These are phyloP conservation scores for Naganishia vaughanmartiniae DNA, from an alignment of 768 basidiomycete species.

Conservation along the genomic window DNA sequence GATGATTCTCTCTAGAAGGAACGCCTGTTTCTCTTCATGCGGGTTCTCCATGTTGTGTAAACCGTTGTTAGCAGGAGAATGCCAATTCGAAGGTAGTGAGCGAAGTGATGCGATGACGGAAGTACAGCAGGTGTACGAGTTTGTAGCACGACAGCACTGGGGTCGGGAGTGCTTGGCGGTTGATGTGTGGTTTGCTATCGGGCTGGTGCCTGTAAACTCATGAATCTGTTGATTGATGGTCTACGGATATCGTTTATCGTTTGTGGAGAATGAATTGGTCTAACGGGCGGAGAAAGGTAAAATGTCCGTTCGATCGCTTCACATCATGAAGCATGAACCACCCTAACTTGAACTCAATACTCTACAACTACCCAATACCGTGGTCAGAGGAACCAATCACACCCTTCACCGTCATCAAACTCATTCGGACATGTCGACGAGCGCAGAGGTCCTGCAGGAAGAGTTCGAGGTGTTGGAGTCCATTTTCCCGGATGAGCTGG, in stretches of 20 bases:
- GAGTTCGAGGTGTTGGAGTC: conserved; percentile 95
- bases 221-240: neutral
- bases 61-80: neutral
- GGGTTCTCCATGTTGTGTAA: conserved; percentile 79
- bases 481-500: conserved; percentile 90
- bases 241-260: neutral
- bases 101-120: too few species aligned
- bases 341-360: too few species aligned
- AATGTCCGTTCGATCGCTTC: neutral
- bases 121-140: too few species aligned
- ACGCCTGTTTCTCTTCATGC: conserved; percentile 86
- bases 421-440: neutral
- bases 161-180: too few species aligned
- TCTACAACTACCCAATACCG: neutral
- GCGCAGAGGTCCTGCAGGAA: conserved; percentile 62
- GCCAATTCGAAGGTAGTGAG: too few species aligned
- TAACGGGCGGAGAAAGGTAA: neutral
- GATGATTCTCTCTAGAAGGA: conserved; percentile 81
- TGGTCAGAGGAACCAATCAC: too few species aligned
- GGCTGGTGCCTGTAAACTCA: too few species aligned
- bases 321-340: too few species aligned
- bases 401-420: neutral
- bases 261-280: too few species aligned
- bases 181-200: too few species aligned
- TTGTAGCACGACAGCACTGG: too few species aligned